These are phyloP conservation scores for Sporothrix schenckii DNA, from an alignment of 2,329 filamentous ascomycete genomes.

Conservation along the genomic window DNA sequence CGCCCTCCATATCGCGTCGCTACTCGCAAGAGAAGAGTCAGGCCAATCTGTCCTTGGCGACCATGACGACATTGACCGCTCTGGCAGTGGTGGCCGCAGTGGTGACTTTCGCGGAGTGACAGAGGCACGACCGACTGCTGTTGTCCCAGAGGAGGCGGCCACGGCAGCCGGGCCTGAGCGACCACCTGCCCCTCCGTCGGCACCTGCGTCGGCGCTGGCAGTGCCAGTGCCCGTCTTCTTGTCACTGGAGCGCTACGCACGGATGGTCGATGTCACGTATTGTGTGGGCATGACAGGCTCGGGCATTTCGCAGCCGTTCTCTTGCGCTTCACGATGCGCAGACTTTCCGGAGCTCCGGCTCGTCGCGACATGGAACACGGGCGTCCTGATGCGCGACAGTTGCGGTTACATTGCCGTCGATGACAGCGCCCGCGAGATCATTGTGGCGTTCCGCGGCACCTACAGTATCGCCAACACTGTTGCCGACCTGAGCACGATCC, in stretches of 20 bases:
- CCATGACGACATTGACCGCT: neutral
- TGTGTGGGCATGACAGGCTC: slow-evolving; percentile 87
- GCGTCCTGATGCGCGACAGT: slow-evolving; percentile 80
- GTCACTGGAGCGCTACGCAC: slow-evolving; percentile 83
- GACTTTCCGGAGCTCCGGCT: slow-evolving; percentile 83
- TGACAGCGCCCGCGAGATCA: slow-evolving; percentile 60
- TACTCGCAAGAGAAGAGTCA: neutral
- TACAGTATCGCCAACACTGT: slow-evolving; percentile 93
- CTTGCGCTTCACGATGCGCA: slow-evolving; percentile 78
- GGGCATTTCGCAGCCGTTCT: slow-evolving; percentile 81
- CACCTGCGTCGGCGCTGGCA: neutral
- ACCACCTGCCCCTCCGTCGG: neutral
- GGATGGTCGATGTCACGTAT: slow-evolving; percentile 91
- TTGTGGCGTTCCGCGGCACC: slow-evolving; percentile 90
- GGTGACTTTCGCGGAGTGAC: neutral
- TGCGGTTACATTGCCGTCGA: slow-evolving; percentile 95
- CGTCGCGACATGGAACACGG: slow-evolving; percentile 86
- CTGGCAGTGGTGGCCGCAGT: neutral
- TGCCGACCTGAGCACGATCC: slow-evolving; percentile 83
- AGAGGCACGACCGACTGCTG: neutral
- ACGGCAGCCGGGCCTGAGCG: neutral
- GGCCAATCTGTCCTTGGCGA: slow-evolving; percentile 9
- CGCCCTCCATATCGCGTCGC: neutral
- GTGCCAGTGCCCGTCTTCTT: slow-evolving; percentile 62
- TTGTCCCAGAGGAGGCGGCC: neutral